Base-by-base conservation (phyloP, 345 rosid genomes). In the Aquilaria yunnanensis region DNA sequence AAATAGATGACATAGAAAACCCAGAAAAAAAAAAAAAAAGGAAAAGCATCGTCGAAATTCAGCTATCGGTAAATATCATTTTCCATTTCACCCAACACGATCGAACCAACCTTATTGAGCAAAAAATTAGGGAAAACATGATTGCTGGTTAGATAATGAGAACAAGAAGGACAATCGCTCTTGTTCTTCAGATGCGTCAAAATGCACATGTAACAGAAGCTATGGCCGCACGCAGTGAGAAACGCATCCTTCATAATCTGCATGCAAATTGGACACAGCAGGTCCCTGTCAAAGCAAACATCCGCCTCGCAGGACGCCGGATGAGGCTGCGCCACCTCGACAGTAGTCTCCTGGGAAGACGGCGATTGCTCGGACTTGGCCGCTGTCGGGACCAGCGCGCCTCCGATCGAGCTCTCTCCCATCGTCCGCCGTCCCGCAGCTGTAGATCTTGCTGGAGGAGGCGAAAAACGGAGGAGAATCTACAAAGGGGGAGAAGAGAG, bases 261-360 rank as follows among this genome's bases (percentile, higher is more conserved):
- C 85, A 80, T 77, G 74, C 90, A 85, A 54, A 82, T 85, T 61
- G 87, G 87, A 67, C 90, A 82, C 16, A 74, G 62, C 64, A 69
- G 67, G 23, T 72, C 84, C 77, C 67, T 80, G 32, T 81, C 86
- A 23, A 51, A 46, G 14, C 53, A 67, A 10, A 23, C 57, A 14
- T 34, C 70, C 14, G 50, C 14, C 14, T 2, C 68, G 11, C 2
- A 48, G n/a, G 54, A 32, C 9, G 8, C n/a, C 12, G 33, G 56
- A 1, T n/a, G 33, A 0, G 34, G 29, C 3, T 54, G 61, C 6
- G 45, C 57, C 13, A 41, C 48, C 32, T 60, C 69, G 5, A 29
- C 57, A 0, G n/a, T 9, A 55, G 49, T 47, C 47, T 55, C 57
- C 51, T 49, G 30, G 29, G 67, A 9, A 12, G 56, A 45, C 8